Conservation (phyloP, 1,284 basidiomycete genomes). For the Singerocomus rubriflavus region DNA sequence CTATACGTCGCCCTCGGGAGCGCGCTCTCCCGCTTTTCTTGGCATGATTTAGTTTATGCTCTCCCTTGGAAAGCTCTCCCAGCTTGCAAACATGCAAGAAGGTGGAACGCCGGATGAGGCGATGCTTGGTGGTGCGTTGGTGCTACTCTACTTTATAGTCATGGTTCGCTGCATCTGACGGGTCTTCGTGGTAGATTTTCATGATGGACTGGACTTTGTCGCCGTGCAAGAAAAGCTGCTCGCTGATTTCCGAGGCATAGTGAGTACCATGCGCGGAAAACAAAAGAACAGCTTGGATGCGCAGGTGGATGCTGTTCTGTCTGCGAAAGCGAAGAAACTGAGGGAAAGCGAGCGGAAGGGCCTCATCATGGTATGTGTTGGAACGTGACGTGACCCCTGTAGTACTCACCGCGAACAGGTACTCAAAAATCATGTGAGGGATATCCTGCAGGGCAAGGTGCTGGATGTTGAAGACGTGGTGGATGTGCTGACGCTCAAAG, state of each 20-base stretch:
- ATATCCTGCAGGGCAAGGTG: conserved; percentile 66
- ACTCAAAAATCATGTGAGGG: conserved; percentile 62
- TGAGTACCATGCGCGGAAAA: conserved; percentile 48
- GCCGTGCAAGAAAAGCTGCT: conserved; percentile 66
- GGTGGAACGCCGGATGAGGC: conserved; percentile 41
- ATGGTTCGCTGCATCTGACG: conserved; percentile 1
- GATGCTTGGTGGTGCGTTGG: conserved; percentile 50
- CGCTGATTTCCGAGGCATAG: conserved; percentile 53
- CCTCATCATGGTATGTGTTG: conserved; percentile 40
- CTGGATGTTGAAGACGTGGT: conserved; percentile 66
- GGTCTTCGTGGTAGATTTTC: conserved; percentile 49
- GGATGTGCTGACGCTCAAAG: conserved; percentile 70
- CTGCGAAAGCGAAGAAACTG: conserved; percentile 51
- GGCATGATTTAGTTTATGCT: conserved; percentile 73
- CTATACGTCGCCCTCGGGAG: too few species aligned
- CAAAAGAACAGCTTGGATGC: conserved; percentile 65
- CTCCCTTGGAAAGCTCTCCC: conserved; percentile 86
- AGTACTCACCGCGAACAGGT: conserved; percentile 37
- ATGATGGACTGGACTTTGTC: conserved; percentile 72
- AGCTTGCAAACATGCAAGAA: conserved; percentile 74
- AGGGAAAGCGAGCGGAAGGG: conserved; percentile 41
- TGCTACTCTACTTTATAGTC: neutral
- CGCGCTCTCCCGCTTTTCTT: too few species aligned
- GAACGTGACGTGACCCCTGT: neutral
- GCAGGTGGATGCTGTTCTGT: conserved; percentile 61